Base-by-base conservation (phyloP, 164 flowering plant species). In the Houttuynia cordata region DNA sequence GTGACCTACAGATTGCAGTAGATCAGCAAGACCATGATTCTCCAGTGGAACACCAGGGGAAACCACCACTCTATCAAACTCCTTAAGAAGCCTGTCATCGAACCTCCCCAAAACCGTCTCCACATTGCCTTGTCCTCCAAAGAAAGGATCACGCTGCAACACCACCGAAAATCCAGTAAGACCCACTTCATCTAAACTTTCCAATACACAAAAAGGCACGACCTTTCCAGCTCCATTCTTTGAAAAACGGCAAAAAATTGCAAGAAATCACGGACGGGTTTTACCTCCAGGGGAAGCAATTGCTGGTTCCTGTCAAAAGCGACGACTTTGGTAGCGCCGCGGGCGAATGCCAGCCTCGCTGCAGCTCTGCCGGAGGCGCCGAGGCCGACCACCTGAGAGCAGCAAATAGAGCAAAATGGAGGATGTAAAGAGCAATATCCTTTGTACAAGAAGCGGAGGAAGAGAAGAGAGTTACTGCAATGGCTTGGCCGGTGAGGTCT, bases 361-460 rank as follows among this genome's bases (percentile, higher is more conserved):
- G 79, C 81, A 49, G 79, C 68, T 63, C 65, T 69, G 50, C 79
- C 81, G 66, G 79, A 78, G 50, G 55, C 64, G 18, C 81, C 81
- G 23, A 75, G 62, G 23, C 81, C 79, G 45, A 78, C 53, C 60
- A 78, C 72, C 79, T 78, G 67, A 51, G 65, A 51, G 65, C 47
- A 37, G 21, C 19, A 30, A 42, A 15, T 8, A 57, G 13, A 57
- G n/a, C 22, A 53, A 42, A 17, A 12, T 20, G 10, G 47, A 17
- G 23, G 47, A 13, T 47, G 6, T 8, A 45, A 55, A 51, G 10
- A 61, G n/a, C 21, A 24, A n/a, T n/a, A n/a, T n/a, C n/a, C n/a
- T n/a, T n/a, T n/a, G n/a, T n/a, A n/a, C n/a, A 19, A 9, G 12
- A 12, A 6, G 24, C n/a, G 22, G 24, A 18, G 50, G 42, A 1